A percentile compares a stretch with the other conserved stretches of the same genome.
Evolutionary conservation across 108 stramenopile species (phyloP).

Genomic region (Fragilariopsis cylindrus): DNA sequence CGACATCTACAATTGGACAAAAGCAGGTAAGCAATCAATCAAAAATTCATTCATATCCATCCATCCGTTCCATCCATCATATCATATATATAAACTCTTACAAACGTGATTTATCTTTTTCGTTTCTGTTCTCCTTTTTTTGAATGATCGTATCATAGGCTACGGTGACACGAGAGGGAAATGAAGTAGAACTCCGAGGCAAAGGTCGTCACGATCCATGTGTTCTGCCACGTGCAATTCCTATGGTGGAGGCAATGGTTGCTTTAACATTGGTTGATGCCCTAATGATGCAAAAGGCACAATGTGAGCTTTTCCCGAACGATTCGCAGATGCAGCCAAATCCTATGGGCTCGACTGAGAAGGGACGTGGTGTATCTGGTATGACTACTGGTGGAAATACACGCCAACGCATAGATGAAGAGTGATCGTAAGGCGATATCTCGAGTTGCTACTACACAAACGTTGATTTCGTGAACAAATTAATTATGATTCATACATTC

Average conservation of each 20-base stretch:
- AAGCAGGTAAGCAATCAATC: conserved; percentile 63
- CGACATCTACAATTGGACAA: conserved; percentile 95
- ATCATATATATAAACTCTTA: not conserved
- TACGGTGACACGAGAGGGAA: conserved; percentile 94
- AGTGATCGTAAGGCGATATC: conserved; percentile 38
- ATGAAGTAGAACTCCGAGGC: conserved; percentile 91
- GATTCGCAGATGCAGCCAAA: conserved; percentile 70
- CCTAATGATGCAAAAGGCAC: conserved; percentile 93
- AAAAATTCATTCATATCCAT: not conserved
- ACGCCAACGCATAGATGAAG: conserved; percentile 82
- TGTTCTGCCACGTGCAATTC: conserved; percentile 95
- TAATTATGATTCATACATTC: no score
- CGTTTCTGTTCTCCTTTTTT: not conserved
- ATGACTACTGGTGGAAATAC: conserved; percentile 35
- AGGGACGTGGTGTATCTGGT: conserved; percentile 52
- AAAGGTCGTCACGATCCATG: conserved; percentile 99
- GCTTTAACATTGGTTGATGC: conserved; percentile 94
- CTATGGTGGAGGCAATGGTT: conserved; percentile 99
- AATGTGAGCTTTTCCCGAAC: conserved; percentile 85
- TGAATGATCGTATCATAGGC: conserved; percentile 40
- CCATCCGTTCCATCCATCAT: not conserved
- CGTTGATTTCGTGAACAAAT: no score
- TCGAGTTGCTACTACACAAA: not conserved
- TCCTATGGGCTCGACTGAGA: conserved; percentile 86
- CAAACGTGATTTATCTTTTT: not conserved